Evolutionary conservation across 805 yeast genomes (phyloP), one percentile per base, ranked within the genome.

Genomic region (Schwanniomyces occidentalis): DNA sequence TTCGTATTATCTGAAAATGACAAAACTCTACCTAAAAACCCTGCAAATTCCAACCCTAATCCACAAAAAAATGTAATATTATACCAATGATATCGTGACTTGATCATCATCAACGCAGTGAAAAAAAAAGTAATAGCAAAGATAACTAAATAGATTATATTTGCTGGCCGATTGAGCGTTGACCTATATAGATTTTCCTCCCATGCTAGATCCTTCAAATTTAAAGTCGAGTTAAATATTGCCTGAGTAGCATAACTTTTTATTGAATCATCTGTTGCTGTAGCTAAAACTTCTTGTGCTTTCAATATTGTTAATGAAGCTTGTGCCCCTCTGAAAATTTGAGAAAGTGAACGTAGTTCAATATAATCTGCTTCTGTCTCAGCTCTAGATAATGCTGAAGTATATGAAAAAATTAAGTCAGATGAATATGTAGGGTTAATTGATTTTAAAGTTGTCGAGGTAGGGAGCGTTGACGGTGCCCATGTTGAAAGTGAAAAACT

Each of bases 21-120:
- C 18, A 63, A 36, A 1, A 63, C 51, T 40, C 73, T 52, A 3
- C 71, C 70, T 34, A 65, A 39, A 40, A 62, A 65, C 6, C 73
- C 73, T 24, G 50, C 37, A 28, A 61, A 55, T 45, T 67, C 68
- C 17, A 65, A 49, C 2, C 55, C 59, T 30, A 46, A 61, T 0
- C 72, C 71, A 33, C 55, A 47, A 32, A 61, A 43, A 37, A 65
- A 67, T 2, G 68, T 52, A 19, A 65, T 41, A 39, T 65, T 66
- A 41, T 45, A 67, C 71, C 71, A 67, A 36, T 56, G 58, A 43
- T 61, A 65, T 34, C 63, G 51, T 2, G 71, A 65, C 34, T 46
- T 55, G 31, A 37, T 33, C 2, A 51, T 8, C 70, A 65, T 63
- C 8, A 40, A 41, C 2, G 49, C 24, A 13, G 44, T 45, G 51